phyloP scores from a whole-genome alignment of 305 asterid species.

The Petunia hybrid region DNA sequence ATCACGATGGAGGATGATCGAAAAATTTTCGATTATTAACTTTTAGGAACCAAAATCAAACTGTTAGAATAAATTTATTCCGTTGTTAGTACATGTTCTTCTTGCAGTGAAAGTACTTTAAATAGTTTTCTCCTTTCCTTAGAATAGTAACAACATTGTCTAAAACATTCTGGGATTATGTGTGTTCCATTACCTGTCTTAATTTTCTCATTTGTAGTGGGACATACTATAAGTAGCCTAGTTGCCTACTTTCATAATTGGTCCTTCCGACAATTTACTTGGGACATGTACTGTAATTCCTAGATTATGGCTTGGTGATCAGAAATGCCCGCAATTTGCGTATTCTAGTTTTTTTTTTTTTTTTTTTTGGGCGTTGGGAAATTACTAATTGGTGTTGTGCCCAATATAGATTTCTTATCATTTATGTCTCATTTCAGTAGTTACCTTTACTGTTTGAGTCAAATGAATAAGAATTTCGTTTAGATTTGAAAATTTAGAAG shows the following conservation, averaged over 20 bases:
- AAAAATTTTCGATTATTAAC: too few species aligned
- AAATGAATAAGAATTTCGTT: too few species aligned
- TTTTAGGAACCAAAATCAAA: too few species aligned
- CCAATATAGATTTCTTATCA: background rate
- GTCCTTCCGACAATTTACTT: background rate
- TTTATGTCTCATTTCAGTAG: background rate
- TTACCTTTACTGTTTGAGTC: too few species aligned
- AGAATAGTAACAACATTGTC: background rate
- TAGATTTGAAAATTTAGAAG: too few species aligned
- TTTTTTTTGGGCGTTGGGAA: background rate
- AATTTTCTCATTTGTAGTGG: background rate
- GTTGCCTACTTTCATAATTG: background rate
- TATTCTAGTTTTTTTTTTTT: background rate
- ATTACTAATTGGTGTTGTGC: conserved; percentile 1
- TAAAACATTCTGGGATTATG: background rate
- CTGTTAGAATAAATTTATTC: too few species aligned
- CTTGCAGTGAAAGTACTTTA: too few species aligned
- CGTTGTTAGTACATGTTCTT: too few species aligned
- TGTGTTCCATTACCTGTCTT: background rate
- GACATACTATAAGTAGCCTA: background rate
- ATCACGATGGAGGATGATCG: too few species aligned
- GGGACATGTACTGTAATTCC: background rate
- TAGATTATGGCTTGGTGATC: background rate
- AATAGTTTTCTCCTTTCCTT: background rate
- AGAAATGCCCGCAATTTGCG: conserved; percentile 14